Conservation (phyloP, 2,329 filamentous ascomycete species). For the Dothistroma septosporum region DNA sequence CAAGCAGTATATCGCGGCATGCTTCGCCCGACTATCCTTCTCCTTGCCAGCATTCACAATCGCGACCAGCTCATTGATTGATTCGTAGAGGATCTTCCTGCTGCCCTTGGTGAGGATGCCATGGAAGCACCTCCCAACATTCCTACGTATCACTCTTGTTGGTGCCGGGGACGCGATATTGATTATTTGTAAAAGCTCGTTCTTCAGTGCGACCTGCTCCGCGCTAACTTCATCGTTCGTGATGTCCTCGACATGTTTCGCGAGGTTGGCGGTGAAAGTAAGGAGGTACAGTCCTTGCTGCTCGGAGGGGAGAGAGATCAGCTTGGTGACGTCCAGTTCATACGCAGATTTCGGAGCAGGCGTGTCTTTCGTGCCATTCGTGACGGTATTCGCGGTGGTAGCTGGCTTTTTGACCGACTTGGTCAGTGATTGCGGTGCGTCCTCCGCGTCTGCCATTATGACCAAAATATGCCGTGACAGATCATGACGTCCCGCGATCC, state of each 20-base stretch:
- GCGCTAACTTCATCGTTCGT: conserved; percentile 75
- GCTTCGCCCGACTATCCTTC: conserved; percentile 71
- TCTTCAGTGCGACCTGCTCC: conserved; percentile 88
- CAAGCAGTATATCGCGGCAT: conserved; percentile 81
- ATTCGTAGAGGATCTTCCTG: conserved; percentile 88
- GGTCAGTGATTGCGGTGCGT: conserved; percentile 12
- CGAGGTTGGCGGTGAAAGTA: conserved; percentile 78
- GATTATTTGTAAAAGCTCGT: conserved; percentile 89
- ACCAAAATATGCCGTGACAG: neutral
- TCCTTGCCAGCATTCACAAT: conserved; percentile 77
- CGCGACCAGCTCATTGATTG: conserved; percentile 77
- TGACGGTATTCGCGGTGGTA: conserved; percentile 4
- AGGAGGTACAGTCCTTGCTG: conserved; percentile 94
- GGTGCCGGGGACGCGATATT: conserved; percentile 75
- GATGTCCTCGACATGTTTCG: conserved; percentile 71
- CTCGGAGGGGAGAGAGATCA: conserved; percentile 83
- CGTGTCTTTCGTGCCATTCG: conserved; percentile 19
- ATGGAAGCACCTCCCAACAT: conserved; percentile 77
- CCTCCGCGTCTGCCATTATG: conserved; percentile 19
- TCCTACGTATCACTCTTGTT: conserved; percentile 84
- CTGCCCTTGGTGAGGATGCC: conserved; percentile 81
- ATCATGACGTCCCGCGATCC: conserved; percentile 11
- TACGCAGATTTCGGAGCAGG: conserved; percentile 23
- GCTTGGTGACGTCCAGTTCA: conserved; percentile 81
- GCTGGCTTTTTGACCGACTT: conserved; percentile 2